phyloP scores from a whole-genome alignment of 1,139 yeast species.

The Lodderomyces metapsilosis region DNA sequence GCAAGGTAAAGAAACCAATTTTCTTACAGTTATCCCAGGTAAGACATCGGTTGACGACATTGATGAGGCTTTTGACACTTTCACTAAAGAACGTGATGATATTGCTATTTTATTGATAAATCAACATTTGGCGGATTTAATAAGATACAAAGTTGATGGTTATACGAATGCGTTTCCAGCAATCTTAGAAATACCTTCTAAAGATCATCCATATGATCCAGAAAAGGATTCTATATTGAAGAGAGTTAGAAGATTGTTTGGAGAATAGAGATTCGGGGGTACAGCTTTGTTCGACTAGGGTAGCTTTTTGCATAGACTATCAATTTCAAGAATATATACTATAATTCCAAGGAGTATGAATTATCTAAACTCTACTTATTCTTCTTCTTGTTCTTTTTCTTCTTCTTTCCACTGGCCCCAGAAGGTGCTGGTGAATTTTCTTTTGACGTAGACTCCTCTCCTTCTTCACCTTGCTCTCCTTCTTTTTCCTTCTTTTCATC shows the following conservation, averaged over 20 bases:
- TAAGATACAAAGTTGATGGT: constrained; percentile 77
- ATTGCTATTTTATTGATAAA: constrained; percentile 90
- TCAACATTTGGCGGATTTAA: constrained; percentile 92
- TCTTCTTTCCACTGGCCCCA: constrained; percentile 10
- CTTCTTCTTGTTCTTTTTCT: constrained; percentile 18
- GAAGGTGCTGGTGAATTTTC: constrained; percentile 2
- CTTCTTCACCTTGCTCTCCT: constrained; percentile 17
- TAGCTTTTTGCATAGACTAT: too few relatives aligned
- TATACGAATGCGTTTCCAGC: constrained; percentile 95
- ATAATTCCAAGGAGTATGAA: too few relatives aligned
- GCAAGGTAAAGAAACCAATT: constrained; percentile 73
- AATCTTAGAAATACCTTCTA: constrained; percentile 92
- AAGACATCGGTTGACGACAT: constrained; percentile 78
- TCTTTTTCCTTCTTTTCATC: constrained; percentile 9
- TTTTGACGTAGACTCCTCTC: constrained; percentile 4
- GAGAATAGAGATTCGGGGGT: constrained; percentile 65
- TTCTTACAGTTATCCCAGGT: constrained; percentile 72
- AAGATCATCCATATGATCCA: constrained; percentile 98
- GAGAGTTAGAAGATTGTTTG: constrained; percentile 91
- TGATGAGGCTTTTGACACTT: constrained; percentile 71
- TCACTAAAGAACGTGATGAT: constrained; percentile 76
- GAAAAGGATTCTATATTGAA: constrained; percentile 95
- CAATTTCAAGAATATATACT: too few relatives aligned
- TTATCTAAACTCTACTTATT: constrained; percentile 13
- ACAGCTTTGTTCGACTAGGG: too few relatives aligned